Evolutionary conservation across 352 stramenopile species (phyloP), one percentile per base, ranked within the genome.

Genomic region (Peronospora farinosa): DNA sequence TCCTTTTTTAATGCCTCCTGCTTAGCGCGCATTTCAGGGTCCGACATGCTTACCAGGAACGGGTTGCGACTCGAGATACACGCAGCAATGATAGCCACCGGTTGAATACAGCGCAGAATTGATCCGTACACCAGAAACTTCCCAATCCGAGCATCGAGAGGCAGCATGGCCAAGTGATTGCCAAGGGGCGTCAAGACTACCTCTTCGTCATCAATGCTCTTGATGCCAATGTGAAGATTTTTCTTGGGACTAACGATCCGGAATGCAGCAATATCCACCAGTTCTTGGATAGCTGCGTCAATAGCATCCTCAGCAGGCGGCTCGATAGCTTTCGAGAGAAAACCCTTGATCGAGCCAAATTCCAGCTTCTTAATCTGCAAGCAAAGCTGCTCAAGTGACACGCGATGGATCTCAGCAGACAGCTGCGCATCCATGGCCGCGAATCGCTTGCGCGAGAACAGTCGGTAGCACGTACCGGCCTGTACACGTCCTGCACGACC

Each of bases 101-200:
- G 79, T n/a, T 87, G 68, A 28, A 93, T 64, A 40, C 84, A 95
- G 17, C 83, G 80, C 28, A 95, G 40, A 38, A 95, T 91, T 10
- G 79, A 88, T n/a, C 84, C 84, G 39, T 86, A 95, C 31, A 95
- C 73, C 1, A 93, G 47, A 49, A 95, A 87, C 49, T 95, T 95
- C 54, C 78, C 84, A 27, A 95, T 87, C 13, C 84, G 84, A 15
- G 84, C 84, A 45, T 95, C 83, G 31, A 95, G 57, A 10, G 84
- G 83, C 19, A 93, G 62, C 75, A 87, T 88, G 3, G 75, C 78
- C 50, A 92, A 63, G 51, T 90, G 77, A 13, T 78, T 78, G 2
- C 97, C 97, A 0, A 99, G 69, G 11, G 95, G 88, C 37, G 96
- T 99, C 25, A 99, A 61, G 13, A 49, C 45, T 12, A 88, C 74